Base-by-base conservation (phyloP, 2,329 filamentous ascomycete species). In the Orbilia brochopaga region DNA sequence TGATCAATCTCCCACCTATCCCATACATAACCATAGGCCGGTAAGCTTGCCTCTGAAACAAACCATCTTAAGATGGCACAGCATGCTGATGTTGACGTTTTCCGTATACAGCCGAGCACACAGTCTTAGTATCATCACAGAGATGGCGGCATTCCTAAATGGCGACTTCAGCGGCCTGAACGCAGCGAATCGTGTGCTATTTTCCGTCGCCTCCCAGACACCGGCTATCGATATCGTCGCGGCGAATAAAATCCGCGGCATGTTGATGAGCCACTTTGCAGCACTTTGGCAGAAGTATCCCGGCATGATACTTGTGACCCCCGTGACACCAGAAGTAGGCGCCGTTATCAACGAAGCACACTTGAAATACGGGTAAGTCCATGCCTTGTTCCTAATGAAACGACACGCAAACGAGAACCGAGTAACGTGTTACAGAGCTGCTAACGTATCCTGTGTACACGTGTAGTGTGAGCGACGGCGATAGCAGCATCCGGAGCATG, bases 231-330 rank as follows among this genome's bases (percentile, higher is more conserved):
- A 96, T 77, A 87, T 90, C 76, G 79, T 93, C 67, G 86, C 88
- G 73, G 88, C 87, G 50, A 89, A 90, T 76, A 86, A 89, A 75
- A 79, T 97, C 30, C 87, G 92, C 24, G 85, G 86, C 37, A 80
- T 93, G 37, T 81, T 93, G 60, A 96, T 95, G 91, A 83, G 85
- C 37, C 91, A 95, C 79, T 82, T 95, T 10, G 85, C 90, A 0
- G 83, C 84, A 75, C 81, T 95, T 1, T 96, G 87, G 80, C 81
- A 85, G 75, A 80, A 83, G 63, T 80, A 95, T 77, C 90, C 91
- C 0, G 90, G 89, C 23, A 81, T 97, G 69, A 80, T 96, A 35
- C 86, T 97, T 69, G 81, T 95, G 46, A 89, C 89, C 1, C 92
- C 92, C 0, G 92, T 91, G 0, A 86, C 86, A 2, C 90, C 92